Conservation (phyloP, 768 basidiomycete species). For the Neoboletus magnificus region DNA sequence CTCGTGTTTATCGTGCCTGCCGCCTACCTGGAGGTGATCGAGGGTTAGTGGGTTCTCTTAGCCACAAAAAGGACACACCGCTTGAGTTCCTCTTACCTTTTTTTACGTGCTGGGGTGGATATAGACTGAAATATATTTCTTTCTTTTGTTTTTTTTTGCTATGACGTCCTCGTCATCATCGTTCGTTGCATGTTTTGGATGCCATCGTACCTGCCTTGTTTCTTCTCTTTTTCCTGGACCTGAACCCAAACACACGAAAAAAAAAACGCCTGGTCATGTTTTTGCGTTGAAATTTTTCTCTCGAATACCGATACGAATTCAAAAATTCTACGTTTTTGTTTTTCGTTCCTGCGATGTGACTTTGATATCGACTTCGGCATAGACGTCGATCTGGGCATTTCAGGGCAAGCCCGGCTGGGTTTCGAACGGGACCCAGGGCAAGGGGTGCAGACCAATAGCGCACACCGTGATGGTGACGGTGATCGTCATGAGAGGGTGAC, state of each 20-base stretch:
- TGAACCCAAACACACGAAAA: constrained; percentile 6
- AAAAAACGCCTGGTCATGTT: constrained; percentile 5
- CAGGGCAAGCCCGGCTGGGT: not conserved
- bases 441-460: not conserved
- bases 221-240: not conserved
- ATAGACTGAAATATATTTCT: constrained; percentile 81
- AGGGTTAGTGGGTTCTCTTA: constrained; percentile 77
- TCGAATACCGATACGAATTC: constrained; percentile 15
- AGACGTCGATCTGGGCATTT: not conserved
- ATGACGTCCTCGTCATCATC: constrained; percentile 21
- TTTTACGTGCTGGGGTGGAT: constrained; percentile 40
- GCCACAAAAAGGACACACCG: constrained; percentile 28
- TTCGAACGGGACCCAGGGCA: not conserved
- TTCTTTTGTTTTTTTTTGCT: constrained; percentile 43
- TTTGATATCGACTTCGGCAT: constrained; percentile 4
- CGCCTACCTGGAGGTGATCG: constrained; percentile 77
- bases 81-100: constrained; percentile 53
- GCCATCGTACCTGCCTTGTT: not conserved
- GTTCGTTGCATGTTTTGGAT: constrained; percentile 14
- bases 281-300: not conserved
- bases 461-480: constrained; percentile 1
- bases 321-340: constrained; percentile 7
- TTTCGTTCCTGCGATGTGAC: constrained; percentile 10
- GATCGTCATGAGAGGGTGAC: constrained; percentile 5
- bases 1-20: constrained; percentile 89